Evolutionary conservation across 306 rosid genomes (phyloP).

Genomic region (Quercus ilex): DNA sequence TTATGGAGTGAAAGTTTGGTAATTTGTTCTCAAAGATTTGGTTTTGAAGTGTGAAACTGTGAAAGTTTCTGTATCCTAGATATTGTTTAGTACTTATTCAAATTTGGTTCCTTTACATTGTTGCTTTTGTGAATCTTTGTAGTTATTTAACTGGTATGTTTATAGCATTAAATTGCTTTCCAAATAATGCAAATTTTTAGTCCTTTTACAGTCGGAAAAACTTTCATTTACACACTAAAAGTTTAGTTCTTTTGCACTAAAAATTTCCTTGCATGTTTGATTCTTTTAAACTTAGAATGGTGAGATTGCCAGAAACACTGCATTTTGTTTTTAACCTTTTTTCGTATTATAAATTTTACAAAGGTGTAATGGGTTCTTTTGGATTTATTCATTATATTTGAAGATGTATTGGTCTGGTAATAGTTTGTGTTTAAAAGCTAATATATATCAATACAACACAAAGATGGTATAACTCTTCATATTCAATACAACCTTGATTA

Average conservation of each 20-base stretch:
- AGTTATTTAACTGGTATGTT: neutral
- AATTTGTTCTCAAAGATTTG: constrained; percentile 6
- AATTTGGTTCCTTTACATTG: neutral
- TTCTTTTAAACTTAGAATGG: neutral
- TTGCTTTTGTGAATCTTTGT: neutral
- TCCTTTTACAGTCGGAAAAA: neutral
- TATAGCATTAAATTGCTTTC: neutral
- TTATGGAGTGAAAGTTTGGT: constrained; percentile 8
- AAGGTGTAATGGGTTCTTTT: neutral
- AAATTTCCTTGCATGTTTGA: neutral
- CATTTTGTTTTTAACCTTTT: neutral
- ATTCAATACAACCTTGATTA: too few relatives aligned
- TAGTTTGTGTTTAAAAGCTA: neutral
- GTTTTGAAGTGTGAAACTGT: neutral
- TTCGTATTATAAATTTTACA: neutral
- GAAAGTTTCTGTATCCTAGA: neutral
- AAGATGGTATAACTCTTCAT: too few relatives aligned
- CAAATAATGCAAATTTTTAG: neutral
- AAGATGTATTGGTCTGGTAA: neutral
- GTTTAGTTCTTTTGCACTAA: neutral
- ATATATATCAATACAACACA: too few relatives aligned
- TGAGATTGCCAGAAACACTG: neutral
- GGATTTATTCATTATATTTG: neutral
- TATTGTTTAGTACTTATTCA: neutral
- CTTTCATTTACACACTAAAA: neutral